A percentile compares a stretch with the other conserved stretches of the same genome.
Evolutionary conservation across 192 early-diverging fungal species (phyloP).

Genomic region (Coemansia sp.): DNA sequence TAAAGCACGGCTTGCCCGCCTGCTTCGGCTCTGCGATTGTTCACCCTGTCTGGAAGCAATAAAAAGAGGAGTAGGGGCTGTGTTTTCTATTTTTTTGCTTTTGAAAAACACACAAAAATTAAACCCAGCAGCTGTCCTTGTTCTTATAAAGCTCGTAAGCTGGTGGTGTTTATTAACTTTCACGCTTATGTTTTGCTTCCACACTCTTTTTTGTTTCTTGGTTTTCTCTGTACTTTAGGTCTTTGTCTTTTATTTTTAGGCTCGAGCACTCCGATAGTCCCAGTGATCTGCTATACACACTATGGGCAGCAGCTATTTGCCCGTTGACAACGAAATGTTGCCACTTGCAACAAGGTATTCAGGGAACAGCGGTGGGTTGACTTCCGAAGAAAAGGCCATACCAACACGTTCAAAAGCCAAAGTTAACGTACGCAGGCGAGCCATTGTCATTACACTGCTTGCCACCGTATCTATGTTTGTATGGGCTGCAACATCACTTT

Average conservation of each 20-base stretch:
- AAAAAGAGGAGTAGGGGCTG: background rate
- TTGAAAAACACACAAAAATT: background rate
- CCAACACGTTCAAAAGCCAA: background rate
- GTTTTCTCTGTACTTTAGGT: too few relatives aligned
- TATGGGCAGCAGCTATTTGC: background rate
- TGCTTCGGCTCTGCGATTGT: too few relatives aligned
- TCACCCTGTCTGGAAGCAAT: background rate
- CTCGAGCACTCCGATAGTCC: too few relatives aligned
- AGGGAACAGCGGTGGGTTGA: background rate
- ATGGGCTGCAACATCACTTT: slow-evolving; percentile 5
- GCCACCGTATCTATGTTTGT: slow-evolving; percentile 15
- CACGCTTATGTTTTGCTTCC: too few relatives aligned
- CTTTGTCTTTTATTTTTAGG: too few relatives aligned
- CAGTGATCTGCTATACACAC: background rate
- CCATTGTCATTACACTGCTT: background rate
- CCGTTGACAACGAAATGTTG: background rate
- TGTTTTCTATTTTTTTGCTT: background rate
- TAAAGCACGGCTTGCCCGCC: too few relatives aligned
- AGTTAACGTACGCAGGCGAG: background rate
- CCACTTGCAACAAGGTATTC: background rate
- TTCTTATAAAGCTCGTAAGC: too few relatives aligned
- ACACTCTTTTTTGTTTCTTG: too few relatives aligned
- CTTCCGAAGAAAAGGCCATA: background rate
- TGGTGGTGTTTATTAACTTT: too few relatives aligned
- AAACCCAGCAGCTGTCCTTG: too few relatives aligned